Evolutionary conservation across 257 asterid genomes (phyloP).

Genomic region (Solanum acaule): DNA sequence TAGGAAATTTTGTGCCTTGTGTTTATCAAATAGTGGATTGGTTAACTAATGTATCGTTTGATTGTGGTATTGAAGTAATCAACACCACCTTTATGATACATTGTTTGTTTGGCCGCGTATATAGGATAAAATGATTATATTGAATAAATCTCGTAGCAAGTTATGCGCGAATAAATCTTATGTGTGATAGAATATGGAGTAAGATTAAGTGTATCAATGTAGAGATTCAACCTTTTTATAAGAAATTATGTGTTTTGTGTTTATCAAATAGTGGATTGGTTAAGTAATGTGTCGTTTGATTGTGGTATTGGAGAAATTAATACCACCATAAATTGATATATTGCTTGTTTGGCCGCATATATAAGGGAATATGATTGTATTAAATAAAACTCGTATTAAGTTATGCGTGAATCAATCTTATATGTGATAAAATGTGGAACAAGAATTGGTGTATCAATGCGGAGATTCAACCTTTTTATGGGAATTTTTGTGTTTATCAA

Average conservation of each 20-base stretch:
- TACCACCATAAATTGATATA: neutral
- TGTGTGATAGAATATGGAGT: neutral
- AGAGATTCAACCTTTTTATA: neutral
- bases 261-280: neutral
- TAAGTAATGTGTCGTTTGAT: neutral
- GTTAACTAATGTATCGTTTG: neutral
- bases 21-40: neutral
- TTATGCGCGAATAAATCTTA: neutral
- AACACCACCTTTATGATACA: neutral
- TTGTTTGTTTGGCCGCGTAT: neutral
- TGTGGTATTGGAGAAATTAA: neutral
- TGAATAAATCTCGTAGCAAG: neutral
- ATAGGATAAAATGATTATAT: neutral
- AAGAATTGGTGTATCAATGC: neutral
- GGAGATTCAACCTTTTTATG: neutral
- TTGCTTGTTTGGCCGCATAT: neutral
- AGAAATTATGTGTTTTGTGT: neutral
- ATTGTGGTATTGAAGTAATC: neutral
- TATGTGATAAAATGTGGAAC: neutral
- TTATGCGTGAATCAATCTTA: neutral
- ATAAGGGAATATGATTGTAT: neutral
- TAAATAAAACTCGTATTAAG: neutral
- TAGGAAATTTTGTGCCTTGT: neutral
- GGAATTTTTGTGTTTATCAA: neutral
- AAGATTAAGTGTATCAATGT: neutral